These are phyloP conservation scores for Penstemon eatonii DNA, from an alignment of 257 asterid genomes.

Conservation along the genomic window DNA sequence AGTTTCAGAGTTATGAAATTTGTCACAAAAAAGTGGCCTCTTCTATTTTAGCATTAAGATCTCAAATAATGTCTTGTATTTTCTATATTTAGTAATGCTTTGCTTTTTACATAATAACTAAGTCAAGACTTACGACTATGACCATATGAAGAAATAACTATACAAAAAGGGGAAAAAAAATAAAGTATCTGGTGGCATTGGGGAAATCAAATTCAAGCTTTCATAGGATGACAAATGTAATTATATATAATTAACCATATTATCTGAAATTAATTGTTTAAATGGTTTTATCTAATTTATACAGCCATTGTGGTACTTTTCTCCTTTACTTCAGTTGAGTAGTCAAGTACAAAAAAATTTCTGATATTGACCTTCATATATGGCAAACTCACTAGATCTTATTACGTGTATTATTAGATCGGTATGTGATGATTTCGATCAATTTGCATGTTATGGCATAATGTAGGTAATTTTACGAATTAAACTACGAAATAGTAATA, in stretches of 20 bases:
- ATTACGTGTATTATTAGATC: slow-evolving; percentile 4
- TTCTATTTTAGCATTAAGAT: neutral
- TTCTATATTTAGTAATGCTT: neutral
- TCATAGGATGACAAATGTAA: neutral
- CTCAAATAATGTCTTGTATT: neutral
- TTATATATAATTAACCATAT: neutral
- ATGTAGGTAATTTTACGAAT: neutral
- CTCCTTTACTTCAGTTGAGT: neutral
- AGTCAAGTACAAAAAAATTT: neutral
- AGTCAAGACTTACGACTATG: neutral
- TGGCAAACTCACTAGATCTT: neutral
- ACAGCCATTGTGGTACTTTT: neutral
- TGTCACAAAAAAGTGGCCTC: neutral
- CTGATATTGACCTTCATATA: neutral
- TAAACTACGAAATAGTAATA: neutral
- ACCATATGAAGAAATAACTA: neutral
- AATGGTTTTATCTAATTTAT: slow-evolving; percentile 8
- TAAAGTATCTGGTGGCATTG: neutral
- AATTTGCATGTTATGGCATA: neutral
- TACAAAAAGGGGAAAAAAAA: neutral
- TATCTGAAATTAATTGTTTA: neutral
- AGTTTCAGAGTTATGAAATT: neutral
- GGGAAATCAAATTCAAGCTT: slow-evolving; percentile 1
- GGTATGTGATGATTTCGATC: slow-evolving; percentile 2
- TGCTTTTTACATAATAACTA: neutral